Conservation (phyloP, 305 asterid genomes). For the Striga hermonthica region DNA sequence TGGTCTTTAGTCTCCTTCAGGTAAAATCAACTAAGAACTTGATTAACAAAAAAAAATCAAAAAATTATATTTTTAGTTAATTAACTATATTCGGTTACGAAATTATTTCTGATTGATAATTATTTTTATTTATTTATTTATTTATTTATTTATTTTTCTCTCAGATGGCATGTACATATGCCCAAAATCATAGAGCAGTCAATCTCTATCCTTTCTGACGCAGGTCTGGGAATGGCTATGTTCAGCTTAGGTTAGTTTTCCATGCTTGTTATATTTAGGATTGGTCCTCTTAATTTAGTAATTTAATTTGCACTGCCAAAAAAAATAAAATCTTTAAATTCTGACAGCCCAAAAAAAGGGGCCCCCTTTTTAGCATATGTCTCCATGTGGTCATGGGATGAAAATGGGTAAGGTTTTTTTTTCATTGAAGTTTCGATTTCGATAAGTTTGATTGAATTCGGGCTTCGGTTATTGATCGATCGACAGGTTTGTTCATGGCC, state of each 20-base stretch:
- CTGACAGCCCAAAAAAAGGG: too few species aligned
- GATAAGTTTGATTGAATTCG: too few species aligned
- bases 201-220: constrained; percentile 75
- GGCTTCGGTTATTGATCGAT: not conserved
- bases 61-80: not conserved
- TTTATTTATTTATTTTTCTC: too few species aligned
- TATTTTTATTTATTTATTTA: too few species aligned
- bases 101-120: constrained; percentile 21
- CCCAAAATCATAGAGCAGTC: constrained; percentile 62
- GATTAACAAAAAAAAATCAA: not conserved
- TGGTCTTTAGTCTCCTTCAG: constrained; percentile 76
- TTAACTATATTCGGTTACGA: not conserved
- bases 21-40: constrained; percentile 33
- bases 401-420: too few species aligned
- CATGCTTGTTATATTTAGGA: too few species aligned
- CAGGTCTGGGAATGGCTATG: constrained; percentile 98
- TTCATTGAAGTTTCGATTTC: not conserved
- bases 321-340: too few species aligned
- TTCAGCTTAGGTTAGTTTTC: constrained; percentile 72
- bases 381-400: too few species aligned
- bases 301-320: too few species aligned
- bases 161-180: constrained; percentile 84
- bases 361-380: too few species aligned
- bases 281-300: too few species aligned
- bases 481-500: constrained; percentile 87